Base-by-base conservation (phyloP, 2,329 filamentous ascomycete species). In the Neofusicoccum sp. region DNA sequence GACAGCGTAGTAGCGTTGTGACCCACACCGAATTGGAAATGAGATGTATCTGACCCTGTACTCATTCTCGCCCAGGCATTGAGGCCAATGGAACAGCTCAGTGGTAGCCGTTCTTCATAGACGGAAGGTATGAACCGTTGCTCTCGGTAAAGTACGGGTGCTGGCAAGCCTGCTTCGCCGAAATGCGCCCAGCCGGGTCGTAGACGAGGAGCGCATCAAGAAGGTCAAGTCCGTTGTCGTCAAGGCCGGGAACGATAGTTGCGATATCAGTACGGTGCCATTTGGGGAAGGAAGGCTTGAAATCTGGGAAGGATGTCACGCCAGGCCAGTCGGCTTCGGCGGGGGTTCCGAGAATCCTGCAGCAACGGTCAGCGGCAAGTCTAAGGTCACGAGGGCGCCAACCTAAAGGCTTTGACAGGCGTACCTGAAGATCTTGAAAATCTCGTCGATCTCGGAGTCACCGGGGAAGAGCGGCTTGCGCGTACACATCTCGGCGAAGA, bases 401-500 rank as follows among this genome's bases (percentile, higher is more conserved):
- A 12, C 6, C 1, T 6, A 7, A 6, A 26, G 24, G 12, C 8
- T 33, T 12, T 8, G 26, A 9, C 41, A 57, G n/a, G 26, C 82
- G 69, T 80, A 91, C 90, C 88, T 86, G 87, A 96, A 96, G 73
- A 89, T 96, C 79, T 93, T 95, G 83, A 96, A 96, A 71, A 96
- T 96, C 76, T 96, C 91, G 71, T 96, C 91, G 76, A 96, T 96
- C 73, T 96, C 91, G 4, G 90, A 95, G 73, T 96, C 92, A 62
- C 92, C 92, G 11, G 92, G 91, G 80, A 96, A 96, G 44, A 96
- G 82, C 4, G 92, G 91, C 78, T 96, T 96, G 70, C 91, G 86
- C 1, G 92, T 96, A 77, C 91, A 96, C 93, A 96, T 96, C 77
- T 96, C 92, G 8, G 93, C 92, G 75, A 96, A 96, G 76, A 96